Evolutionary conservation across 2,329 filamentous ascomycete species (phyloP), one percentile per base, ranked within the genome.

Genomic region (Microdochium trichocladiopsis): DNA sequence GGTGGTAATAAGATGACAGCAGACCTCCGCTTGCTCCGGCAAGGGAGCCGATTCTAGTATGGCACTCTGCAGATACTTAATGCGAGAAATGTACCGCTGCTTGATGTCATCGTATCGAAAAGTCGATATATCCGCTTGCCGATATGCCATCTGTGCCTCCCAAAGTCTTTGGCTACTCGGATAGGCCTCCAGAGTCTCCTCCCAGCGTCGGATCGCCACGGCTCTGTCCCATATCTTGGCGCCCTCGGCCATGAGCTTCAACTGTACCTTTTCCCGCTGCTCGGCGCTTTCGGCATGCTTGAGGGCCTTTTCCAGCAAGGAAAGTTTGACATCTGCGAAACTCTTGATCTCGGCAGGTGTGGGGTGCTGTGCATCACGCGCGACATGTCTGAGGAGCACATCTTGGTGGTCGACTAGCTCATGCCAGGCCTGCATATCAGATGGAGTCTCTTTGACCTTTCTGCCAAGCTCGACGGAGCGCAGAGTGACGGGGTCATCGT

Each of bases 351-450:
- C 87, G 2, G 84, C 80, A 25, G 73, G 71, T 0, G 82, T 84
- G 23, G 75, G 71, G 25, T 62, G 66, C 37, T 68, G 73, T 43
- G 63, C 75, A 61, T 71, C 72, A 55, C 68, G 69, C 22, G 75
- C 69, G 24, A 74, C 73, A 23, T 74, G 70, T 50, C 72, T 72
- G 43, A 93, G 70, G 52, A 95, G 73, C 2, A 69, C 66, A 55
- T 90, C 83, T 69, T 97, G 93, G 55, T 95, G 84, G 8, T 83
- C 72, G 47, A 93, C 86, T n/a, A 96, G 75, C 36, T 81, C 76
- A 16, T 95, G 67, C 93, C 93, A 97, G 18, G 83, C 76, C 43
- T 83, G 72, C 21, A 88, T 74, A 61, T 95, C 80, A 5, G 76
- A 66, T 1, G 91, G 89, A 22, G 81, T 67, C 1, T 86, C 74